Evolutionary conservation across 2,329 filamentous ascomycete species (phyloP).

Genomic region (Penicillium aurantiogriseum): DNA sequence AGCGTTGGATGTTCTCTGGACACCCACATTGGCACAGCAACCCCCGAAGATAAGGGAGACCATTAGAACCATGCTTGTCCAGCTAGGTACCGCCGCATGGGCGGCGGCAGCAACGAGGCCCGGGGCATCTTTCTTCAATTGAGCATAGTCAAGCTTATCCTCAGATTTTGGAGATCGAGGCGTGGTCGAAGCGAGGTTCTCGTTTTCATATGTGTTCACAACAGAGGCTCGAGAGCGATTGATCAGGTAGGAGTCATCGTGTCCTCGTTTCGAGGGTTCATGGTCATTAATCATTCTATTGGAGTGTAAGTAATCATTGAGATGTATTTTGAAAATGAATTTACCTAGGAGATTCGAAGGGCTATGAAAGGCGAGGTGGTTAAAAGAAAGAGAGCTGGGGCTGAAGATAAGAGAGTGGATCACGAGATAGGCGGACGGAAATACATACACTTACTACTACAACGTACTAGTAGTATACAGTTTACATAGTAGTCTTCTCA

Average conservation of each 20-base stretch:
- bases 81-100: constrained; percentile 52
- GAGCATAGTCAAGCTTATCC: neutral
- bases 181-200: neutral
- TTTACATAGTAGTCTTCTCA: neutral
- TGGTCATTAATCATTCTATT: constrained; percentile 20
- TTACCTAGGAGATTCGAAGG: neutral
- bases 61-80: constrained; percentile 66
- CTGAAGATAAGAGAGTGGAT: constrained; percentile 4
- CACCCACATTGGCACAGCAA: constrained; percentile 83
- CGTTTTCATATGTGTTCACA: neutral
- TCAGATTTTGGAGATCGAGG: neutral
- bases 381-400: constrained; percentile 3
- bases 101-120: constrained; percentile 30
- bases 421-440: neutral
- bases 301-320: neutral
- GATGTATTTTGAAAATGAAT: neutral
- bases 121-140: constrained; percentile 10
- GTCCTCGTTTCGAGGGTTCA: constrained; percentile 9
- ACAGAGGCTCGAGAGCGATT: neutral
- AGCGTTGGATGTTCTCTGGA: neutral
- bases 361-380: neutral
- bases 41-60: constrained; percentile 89
- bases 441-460: too few relatives aligned
- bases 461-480: too few relatives aligned
- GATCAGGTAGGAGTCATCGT: constrained; percentile 4